phyloP scores from a whole-genome alignment of 805 yeast genomes.

The Nakazawaea anatomiae region DNA sequence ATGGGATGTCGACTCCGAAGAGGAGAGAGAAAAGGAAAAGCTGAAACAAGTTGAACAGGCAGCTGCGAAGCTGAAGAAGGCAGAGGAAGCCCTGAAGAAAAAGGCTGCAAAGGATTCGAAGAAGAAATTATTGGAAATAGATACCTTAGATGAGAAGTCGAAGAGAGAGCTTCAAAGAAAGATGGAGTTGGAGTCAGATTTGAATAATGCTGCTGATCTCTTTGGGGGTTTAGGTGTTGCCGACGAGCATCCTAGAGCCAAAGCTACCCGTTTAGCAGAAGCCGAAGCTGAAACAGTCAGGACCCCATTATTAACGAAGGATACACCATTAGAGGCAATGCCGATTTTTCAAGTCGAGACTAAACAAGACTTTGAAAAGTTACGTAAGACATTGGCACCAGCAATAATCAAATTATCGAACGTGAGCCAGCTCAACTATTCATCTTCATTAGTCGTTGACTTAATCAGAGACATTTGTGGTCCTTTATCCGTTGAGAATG shows the following conservation, averaged over 20 bases:
- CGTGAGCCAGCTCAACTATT: constrained; percentile 59
- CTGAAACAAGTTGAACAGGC: constrained; percentile 29
- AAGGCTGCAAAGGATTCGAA: constrained; percentile 22
- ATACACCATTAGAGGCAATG: constrained; percentile 64
- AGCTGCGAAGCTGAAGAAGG: constrained; percentile 37
- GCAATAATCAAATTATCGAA: constrained; percentile 56
- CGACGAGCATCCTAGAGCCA: constrained; percentile 51
- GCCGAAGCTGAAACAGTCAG: constrained; percentile 21
- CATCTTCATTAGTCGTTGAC: constrained; percentile 75
- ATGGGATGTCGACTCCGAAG: constrained; percentile 85
- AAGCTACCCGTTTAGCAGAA: constrained; percentile 37
- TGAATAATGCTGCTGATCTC: constrained; percentile 88
- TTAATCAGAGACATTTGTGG: constrained; percentile 77
- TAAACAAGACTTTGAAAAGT: constrained; percentile 72
- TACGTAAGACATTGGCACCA: constrained; percentile 66
- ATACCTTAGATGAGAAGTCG: constrained; percentile 66
- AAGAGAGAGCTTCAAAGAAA: constrained; percentile 66
- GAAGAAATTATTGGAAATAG: constrained; percentile 47
- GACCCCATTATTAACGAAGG: constrained; percentile 35
- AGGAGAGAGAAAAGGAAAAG: constrained; percentile 40
- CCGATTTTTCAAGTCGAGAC: constrained; percentile 83
- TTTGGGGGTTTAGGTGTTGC: constrained; percentile 69
- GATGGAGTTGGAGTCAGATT: constrained; percentile 80
- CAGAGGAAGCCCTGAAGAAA: constrained; percentile 32
- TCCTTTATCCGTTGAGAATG: constrained; percentile 77